Evolutionary conservation across 441 rosid genomes (phyloP).

Genomic region (Jatropha podagrica): DNA sequence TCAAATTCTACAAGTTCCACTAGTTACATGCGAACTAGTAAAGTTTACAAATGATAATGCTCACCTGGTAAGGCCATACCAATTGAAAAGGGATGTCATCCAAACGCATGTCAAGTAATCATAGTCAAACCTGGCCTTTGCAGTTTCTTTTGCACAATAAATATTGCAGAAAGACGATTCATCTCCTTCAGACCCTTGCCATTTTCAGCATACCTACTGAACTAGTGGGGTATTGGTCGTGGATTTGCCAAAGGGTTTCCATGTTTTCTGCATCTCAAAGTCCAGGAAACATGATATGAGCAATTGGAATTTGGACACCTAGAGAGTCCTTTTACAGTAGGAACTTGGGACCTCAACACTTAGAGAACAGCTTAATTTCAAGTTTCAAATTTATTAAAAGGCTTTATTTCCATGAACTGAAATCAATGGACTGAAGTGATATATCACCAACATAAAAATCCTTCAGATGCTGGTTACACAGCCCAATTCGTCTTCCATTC

Average conservation of each 20-base stretch:
- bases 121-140: no score
- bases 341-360: not conserved
- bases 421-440: conserved; percentile 84
- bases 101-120: no score
- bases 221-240: not conserved
- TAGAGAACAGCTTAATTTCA: not conserved
- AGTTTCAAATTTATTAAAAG: not conserved
- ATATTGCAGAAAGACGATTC: no score
- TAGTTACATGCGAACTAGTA: not conserved
- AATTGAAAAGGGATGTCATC: no score
- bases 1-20: not conserved
- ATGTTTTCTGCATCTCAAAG: not conserved
- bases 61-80: not conserved
- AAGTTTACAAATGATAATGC: not conserved
- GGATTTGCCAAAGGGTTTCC: conserved; percentile 2
- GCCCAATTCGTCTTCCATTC: conserved; percentile 73
- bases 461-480: conserved; percentile 68
- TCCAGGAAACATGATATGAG: not conserved
- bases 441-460: conserved; percentile 69
- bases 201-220: no score
- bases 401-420: conserved; percentile 67
- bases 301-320: not conserved
- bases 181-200: no score
- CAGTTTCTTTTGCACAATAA: no score
- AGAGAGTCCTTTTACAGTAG: not conserved